Conservation (phyloP, 495 filamentous ascomycete genomes). For the Penicillium nucicola region DNA sequence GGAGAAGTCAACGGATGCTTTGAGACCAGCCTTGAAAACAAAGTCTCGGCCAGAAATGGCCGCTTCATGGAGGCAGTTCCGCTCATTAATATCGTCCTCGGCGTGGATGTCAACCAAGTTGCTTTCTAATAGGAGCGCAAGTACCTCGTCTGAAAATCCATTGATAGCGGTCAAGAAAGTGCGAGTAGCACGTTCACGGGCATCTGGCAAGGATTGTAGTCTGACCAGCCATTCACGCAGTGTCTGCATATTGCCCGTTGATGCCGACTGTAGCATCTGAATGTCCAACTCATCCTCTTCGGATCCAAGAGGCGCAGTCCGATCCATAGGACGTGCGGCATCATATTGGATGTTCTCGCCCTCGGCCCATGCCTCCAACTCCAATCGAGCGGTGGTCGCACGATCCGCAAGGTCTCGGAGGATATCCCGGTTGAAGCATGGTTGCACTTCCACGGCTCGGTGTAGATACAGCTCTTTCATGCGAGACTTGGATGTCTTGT, state of each 20-base stretch:
- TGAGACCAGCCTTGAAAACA: constrained; percentile 71
- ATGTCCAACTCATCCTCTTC: constrained; percentile 86
- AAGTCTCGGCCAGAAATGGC: constrained; percentile 80
- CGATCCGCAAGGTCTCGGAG: constrained; percentile 96
- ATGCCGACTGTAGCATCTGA: constrained; percentile 82
- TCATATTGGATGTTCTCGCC: constrained; percentile 87
- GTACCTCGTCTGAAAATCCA: constrained; percentile 74
- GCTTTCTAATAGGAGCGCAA: constrained; percentile 73
- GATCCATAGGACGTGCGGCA: constrained; percentile 54
- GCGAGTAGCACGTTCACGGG: constrained; percentile 72
- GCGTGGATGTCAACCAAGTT: constrained; percentile 80
- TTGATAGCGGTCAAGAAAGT: constrained; percentile 86
- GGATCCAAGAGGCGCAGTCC: constrained; percentile 61
- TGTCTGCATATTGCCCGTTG: constrained; percentile 61
- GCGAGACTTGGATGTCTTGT: constrained; percentile 98
- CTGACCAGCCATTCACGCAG: constrained; percentile 63
- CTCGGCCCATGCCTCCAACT: constrained; percentile 94
- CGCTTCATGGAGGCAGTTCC: constrained; percentile 93
- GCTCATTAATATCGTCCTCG: constrained; percentile 94
- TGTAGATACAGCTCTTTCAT: constrained; percentile 97
- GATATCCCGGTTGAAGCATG: constrained; percentile 94
- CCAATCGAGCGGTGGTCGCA: constrained; percentile 86
- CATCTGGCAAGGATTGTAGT: constrained; percentile 51
- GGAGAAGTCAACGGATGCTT: constrained; percentile 67
- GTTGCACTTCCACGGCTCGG: constrained; percentile 93